Evolutionary conservation across 2,329 filamentous ascomycete species (phyloP).

Genomic region (Aspergillus japonicus): DNA sequence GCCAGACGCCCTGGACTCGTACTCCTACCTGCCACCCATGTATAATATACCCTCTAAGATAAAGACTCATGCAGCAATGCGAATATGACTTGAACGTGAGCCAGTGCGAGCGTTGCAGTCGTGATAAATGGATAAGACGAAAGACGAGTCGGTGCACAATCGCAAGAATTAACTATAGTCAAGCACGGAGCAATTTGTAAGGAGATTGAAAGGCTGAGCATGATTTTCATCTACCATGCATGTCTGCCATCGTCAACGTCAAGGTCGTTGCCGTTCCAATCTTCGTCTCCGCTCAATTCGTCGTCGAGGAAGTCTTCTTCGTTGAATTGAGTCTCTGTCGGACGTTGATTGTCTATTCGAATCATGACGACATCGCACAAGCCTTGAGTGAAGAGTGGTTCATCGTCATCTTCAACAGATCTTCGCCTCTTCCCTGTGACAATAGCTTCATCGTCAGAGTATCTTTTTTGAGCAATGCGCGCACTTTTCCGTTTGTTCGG

Average conservation of each 20-base stretch:
- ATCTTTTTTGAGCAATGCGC: conserved; percentile 34
- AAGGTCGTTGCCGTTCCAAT: conserved; percentile 56
- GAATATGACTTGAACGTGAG: neutral
- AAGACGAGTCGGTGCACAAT: neutral
- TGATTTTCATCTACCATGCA: conserved; percentile 21
- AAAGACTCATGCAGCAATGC: neutral
- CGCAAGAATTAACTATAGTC: neutral
- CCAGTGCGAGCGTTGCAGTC: neutral
- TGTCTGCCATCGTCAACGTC: conserved; percentile 21
- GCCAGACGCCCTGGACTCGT: neutral
- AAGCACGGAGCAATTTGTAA: neutral
- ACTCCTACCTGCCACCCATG: neutral
- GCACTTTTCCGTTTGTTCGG: conserved; percentile 41
- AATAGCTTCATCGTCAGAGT: conserved; percentile 23
- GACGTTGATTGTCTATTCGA: conserved; percentile 62
- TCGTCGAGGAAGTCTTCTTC: conserved; percentile 62
- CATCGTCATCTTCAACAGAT: conserved; percentile 13
- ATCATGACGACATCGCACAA: conserved; percentile 60
- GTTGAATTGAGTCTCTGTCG: conserved; percentile 57
- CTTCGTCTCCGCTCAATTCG: conserved; percentile 60
- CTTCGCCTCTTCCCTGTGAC: conserved; percentile 9
- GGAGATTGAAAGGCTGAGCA: neutral
- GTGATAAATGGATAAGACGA: neutral
- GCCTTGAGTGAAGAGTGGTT: conserved; percentile 48
- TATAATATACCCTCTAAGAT: neutral